Conservation (phyloP, 2,329 filamentous ascomycete genomes). For the Cercospora nicotianae region DNA sequence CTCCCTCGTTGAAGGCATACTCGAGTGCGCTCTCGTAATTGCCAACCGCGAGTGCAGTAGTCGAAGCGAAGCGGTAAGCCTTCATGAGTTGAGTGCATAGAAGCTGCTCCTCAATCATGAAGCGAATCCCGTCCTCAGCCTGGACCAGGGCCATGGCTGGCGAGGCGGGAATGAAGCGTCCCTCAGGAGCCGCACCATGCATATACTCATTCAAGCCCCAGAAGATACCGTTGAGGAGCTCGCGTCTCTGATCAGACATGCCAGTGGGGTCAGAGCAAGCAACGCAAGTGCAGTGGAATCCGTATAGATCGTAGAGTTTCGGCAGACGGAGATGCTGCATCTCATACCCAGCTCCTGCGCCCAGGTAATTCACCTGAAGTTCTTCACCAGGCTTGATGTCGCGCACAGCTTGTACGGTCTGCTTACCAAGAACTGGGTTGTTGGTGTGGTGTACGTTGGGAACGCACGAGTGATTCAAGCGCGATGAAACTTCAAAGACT, state of each 20-base stretch:
- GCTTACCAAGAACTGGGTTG: conserved; percentile 20
- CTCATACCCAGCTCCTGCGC: conserved; percentile 9
- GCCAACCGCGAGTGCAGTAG: conserved; percentile 15
- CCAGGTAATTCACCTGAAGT: conserved; percentile 23
- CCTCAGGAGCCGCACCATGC: conserved; percentile 6
- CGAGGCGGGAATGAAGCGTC: conserved; percentile 19
- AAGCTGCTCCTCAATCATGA: conserved; percentile 90
- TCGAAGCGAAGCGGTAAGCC: conserved; percentile 30
- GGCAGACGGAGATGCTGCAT: conserved; percentile 15
- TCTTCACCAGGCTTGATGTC: conserved; percentile 37
- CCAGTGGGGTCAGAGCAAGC: conserved; percentile 30
- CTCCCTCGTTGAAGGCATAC: conserved; percentile 27
- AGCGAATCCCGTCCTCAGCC: conserved; percentile 64
- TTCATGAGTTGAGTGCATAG: conserved; percentile 26
- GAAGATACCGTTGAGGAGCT: conserved; percentile 15
- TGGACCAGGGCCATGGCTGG: conserved; percentile 17
- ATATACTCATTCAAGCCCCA: conserved; percentile 23
- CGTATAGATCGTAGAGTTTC: conserved; percentile 30
- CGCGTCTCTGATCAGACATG: conserved; percentile 24
- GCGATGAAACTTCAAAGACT: conserved; percentile 24
- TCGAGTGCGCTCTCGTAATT: conserved; percentile 21
- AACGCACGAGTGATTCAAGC: conserved; percentile 34
- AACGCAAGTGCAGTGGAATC: conserved; percentile 34
- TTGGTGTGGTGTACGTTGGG: conserved; percentile 31
- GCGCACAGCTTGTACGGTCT: conserved; percentile 33